Conservation (phyloP, 2,329 filamentous ascomycete genomes). For the Xylariales sp. region DNA sequence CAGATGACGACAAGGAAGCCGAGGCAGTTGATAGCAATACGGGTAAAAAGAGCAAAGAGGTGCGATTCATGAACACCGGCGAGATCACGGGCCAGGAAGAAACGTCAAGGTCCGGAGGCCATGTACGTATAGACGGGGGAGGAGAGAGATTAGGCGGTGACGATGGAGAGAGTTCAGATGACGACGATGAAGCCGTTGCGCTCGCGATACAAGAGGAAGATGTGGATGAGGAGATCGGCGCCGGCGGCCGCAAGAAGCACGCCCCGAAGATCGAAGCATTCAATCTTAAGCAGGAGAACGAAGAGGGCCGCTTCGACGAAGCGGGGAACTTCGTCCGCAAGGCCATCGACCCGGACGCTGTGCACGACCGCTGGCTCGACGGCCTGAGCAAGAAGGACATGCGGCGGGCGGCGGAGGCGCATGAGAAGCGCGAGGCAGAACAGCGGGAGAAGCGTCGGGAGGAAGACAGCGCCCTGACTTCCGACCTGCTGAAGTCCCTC, state of each 20-base stretch:
- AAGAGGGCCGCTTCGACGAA: constrained; percentile 93
- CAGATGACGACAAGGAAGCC: constrained; percentile 61
- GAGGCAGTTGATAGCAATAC: constrained; percentile 58
- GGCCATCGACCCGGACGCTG: constrained; percentile 86
- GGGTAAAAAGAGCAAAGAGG: constrained; percentile 72
- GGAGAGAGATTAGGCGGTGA: constrained; percentile 70
- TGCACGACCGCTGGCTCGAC: constrained; percentile 92
- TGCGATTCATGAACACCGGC: constrained; percentile 67
- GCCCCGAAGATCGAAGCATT: constrained; percentile 96
- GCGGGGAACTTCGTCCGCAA: constrained; percentile 92
- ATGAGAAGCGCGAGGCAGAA: constrained; percentile 85
- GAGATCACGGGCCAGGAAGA: constrained; percentile 84
- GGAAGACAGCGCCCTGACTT: constrained; percentile 79
- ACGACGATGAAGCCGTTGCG: constrained; percentile 77
- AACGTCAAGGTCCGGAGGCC: constrained; percentile 78
- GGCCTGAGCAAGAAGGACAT: constrained; percentile 95
- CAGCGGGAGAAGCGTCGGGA: constrained; percentile 75
- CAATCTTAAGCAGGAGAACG: constrained; percentile 89
- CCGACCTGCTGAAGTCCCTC: constrained; percentile 78
- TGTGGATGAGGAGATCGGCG: constrained; percentile 88
- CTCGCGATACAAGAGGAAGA: constrained; percentile 80
- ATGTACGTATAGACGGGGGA: constrained; percentile 70
- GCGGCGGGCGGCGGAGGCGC: constrained; percentile 85
- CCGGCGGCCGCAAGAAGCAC: constrained; percentile 90
- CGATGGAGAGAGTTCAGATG: constrained; percentile 69